These are phyloP conservation scores for Suhomyces emberorum DNA, from an alignment of 805 yeast genomes.

Conservation along the genomic window DNA sequence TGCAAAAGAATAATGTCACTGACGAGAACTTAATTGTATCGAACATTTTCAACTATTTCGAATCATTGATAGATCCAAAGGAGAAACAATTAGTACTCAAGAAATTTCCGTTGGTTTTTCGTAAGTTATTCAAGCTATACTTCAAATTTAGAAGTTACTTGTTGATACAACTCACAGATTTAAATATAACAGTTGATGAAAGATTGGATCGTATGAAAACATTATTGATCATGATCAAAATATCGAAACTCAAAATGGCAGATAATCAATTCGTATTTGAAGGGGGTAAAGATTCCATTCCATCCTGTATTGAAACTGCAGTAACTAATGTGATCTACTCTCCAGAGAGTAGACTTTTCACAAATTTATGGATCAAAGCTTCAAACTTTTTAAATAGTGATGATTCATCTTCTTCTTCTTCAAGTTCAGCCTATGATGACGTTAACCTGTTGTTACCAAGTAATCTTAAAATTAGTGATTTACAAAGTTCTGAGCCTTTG, in stretches of 20 bases:
- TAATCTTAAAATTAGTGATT: slow-evolving; percentile 22
- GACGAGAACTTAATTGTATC: slow-evolving; percentile 61
- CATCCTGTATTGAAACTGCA: slow-evolving; percentile 83
- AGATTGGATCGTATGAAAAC: slow-evolving; percentile 70
- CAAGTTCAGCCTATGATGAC: slow-evolving; percentile 20
- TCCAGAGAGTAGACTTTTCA: slow-evolving; percentile 74
- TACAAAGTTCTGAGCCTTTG: slow-evolving; percentile 40
- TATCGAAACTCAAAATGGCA: slow-evolving; percentile 65
- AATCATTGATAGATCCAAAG: slow-evolving; percentile 50
- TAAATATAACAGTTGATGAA: slow-evolving; percentile 51
- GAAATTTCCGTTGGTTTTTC: slow-evolving; percentile 67
- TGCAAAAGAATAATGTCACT: slow-evolving; percentile 34
- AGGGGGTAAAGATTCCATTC: slow-evolving; percentile 43
- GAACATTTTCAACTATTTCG: slow-evolving; percentile 69
- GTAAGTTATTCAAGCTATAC: slow-evolving; percentile 64
- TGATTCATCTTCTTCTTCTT: slow-evolving; percentile 4
- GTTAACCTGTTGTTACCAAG: slow-evolving; percentile 31
- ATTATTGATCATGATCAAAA: slow-evolving; percentile 60
- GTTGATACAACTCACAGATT: slow-evolving; percentile 60
- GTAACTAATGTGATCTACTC: slow-evolving; percentile 68
- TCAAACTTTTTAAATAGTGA: slow-evolving; percentile 27
- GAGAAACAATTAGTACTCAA: slow-evolving; percentile 33
- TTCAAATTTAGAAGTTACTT: slow-evolving; percentile 63
- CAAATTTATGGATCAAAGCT: slow-evolving; percentile 67
- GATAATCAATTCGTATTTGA: slow-evolving; percentile 41